Base-by-base conservation (phyloP, 495 filamentous ascomycete genomes). In the Sabuloglossum arenarium region DNA sequence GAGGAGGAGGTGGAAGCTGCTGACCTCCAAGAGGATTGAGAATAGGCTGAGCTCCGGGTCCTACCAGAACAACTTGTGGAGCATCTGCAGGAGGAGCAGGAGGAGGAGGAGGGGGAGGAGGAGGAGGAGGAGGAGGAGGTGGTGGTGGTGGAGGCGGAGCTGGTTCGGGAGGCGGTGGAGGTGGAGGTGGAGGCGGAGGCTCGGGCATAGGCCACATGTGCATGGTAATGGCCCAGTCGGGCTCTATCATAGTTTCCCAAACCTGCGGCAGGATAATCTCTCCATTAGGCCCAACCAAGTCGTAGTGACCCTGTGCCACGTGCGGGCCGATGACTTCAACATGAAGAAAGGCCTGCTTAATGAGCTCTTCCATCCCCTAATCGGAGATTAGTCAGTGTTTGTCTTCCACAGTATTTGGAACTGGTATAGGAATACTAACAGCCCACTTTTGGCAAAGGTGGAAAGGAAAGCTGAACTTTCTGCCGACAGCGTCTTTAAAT, bases 141-240 rank as follows among this genome's bases (percentile, higher is more conserved):
- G 9, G 30, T 57, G 9, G n/a, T 51, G 14, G 49, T 31, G 11
- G 21, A 24, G 34, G 55, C 54, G 10, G 43, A 43, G 28, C 31
- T 23, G 1, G 29, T 19, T 47, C 54, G 12, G 23, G 53, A 37
- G 23, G 57, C 21, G 57, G 54, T 9, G 54, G 54, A 19, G 66
- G 63, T 11, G 61, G 61, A 8, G 68, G 62, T 55, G 66, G 59
- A 19, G 72, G 68, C 14, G 72, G 71, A 54, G 74, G 73, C 60
- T 81, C 80, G 4, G 77, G 79, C 73, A 94, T 84, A 5, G 90
- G 88, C 89, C 89, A 96, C 87, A 95, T 91, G 60, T 93, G 85
- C 90, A 95, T 95, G 2, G 81, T 88, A 62, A 96, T 83, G 39
- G 77, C 73, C 86, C 86, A 94, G 65, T 89, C 86, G 6, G 87